Evolutionary conservation across 345 rosid genomes (phyloP).

Genomic region (Gossypium rotundifolium): DNA sequence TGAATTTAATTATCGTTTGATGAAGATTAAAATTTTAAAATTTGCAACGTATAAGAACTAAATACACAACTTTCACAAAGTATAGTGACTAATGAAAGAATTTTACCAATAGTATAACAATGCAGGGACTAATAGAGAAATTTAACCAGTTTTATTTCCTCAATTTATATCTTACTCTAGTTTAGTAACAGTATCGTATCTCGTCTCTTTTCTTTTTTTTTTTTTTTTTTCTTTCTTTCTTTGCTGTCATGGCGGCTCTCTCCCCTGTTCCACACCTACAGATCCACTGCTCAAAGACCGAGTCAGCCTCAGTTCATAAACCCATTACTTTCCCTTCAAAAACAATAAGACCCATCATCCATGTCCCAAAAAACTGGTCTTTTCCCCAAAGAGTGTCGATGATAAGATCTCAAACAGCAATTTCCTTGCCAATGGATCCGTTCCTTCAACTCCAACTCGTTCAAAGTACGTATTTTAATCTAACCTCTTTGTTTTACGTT

Average conservation of each 20-base stretch:
- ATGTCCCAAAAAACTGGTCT: constrained; percentile 18
- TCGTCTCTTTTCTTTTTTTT: too few relatives aligned
- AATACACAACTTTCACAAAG: too few relatives aligned
- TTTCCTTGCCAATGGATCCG: constrained; percentile 12
- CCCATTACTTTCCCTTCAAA: constrained; percentile 20
- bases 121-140: too few relatives aligned
- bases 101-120: too few relatives aligned
- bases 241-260: constrained; percentile 31
- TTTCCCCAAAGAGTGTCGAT: constrained; percentile 28
- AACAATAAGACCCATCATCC: constrained; percentile 4
- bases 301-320: constrained; percentile 16
- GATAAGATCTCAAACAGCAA: constrained; percentile 24
- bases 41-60: too few relatives aligned
- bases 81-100: too few relatives aligned
- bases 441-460: constrained; percentile 24
- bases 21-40: too few relatives aligned
- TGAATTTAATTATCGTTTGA: too few relatives aligned
- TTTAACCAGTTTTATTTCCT: too few relatives aligned
- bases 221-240: too few relatives aligned
- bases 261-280: constrained; percentile 12
- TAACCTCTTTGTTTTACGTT: not conserved
- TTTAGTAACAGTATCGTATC: too few relatives aligned
- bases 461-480: constrained; percentile 27
- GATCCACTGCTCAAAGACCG: constrained; percentile 13
- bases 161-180: too few relatives aligned